Evolutionary conservation across 192 early-diverging fungal species (phyloP).

Genomic region (Podila clonocystis): DNA sequence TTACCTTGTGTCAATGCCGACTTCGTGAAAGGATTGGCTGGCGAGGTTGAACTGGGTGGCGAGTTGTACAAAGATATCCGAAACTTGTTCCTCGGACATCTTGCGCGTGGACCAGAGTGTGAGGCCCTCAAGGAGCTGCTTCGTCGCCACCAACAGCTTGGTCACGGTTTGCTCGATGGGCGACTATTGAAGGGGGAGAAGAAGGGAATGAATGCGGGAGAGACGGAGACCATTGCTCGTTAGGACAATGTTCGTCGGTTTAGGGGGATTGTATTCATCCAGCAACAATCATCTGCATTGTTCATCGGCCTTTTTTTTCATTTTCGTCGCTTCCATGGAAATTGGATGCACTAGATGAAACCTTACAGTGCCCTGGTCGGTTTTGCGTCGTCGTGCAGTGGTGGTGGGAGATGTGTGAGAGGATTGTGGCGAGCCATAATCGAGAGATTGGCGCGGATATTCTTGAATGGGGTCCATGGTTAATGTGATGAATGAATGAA

Average conservation of each 20-base stretch:
- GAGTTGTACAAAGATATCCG: slow-evolving; percentile 48
- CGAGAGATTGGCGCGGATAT: not conserved
- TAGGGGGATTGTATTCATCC: not conserved
- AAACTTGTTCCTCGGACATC: slow-evolving; percentile 48
- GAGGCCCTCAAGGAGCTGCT: slow-evolving; percentile 53
- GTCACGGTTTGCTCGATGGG: slow-evolving; percentile 55
- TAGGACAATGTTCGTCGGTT: not conserved
- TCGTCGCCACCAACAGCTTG: slow-evolving; percentile 52
- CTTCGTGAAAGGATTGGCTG: slow-evolving; percentile 23
- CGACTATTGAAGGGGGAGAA: slow-evolving; percentile 21
- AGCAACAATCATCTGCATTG: not conserved
- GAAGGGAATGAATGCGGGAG: not conserved
- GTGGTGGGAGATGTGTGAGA: slow-evolving; percentile 1
- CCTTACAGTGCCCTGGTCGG: slow-evolving; percentile 22
- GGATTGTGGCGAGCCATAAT: not conserved
- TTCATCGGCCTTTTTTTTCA: too few species aligned
- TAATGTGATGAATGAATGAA: not conserved
- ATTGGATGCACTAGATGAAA: not conserved
- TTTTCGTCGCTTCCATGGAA: not conserved
- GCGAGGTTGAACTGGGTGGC: slow-evolving; percentile 48
- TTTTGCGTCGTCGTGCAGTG: slow-evolving; percentile 20
- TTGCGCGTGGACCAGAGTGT: slow-evolving; percentile 52
- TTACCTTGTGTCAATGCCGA: slow-evolving; percentile 40
- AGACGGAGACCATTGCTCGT: not conserved
- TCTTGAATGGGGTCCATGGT: not conserved